Percentiles rank a stretch among this genome's conserved stretches.
Conservation (phyloP, 345 rosid species). For the Theobroma cacao region DNA sequence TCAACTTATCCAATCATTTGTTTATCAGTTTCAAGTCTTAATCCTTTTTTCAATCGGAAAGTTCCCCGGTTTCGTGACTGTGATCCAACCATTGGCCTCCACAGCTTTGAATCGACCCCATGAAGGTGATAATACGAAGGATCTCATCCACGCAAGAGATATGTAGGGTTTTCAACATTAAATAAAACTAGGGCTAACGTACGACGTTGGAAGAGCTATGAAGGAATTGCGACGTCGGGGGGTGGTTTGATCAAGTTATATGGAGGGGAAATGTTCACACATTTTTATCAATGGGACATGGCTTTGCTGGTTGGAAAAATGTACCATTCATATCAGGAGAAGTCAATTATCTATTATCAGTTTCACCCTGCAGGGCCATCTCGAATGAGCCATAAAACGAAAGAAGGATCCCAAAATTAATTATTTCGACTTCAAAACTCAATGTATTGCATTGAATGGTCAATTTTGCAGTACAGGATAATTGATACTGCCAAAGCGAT, state of each 20-base stretch:
- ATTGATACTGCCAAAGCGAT: not conserved
- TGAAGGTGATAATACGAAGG: too few relatives aligned
- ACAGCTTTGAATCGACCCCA: not conserved
- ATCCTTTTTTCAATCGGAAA: not conserved
- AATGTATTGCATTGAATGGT: not conserved
- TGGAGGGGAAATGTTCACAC: not conserved
- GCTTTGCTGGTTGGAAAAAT: constrained; percentile 4
- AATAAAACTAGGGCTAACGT: not conserved
- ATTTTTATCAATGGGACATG: not conserved
- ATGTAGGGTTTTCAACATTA: not conserved
- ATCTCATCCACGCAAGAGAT: not conserved
- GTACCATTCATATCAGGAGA: constrained; percentile 4
- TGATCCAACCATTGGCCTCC: not conserved
- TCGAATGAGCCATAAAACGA: constrained; percentile 1
- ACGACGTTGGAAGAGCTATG: not conserved
- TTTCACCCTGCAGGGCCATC: not conserved
- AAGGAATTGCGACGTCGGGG: not conserved
- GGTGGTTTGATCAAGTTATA: not conserved
- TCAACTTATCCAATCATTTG: not conserved
- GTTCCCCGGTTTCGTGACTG: not conserved
- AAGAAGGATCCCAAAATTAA: not conserved
- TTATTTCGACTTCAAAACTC: not conserved
- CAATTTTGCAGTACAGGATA: not conserved
- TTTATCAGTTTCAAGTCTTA: not conserved
- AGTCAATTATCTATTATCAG: not conserved